Evolutionary conservation across 2,329 filamentous ascomycete species (phyloP), one percentile per base, ranked within the genome.

Genomic region (Ophiosphaerella herpotricha): DNA sequence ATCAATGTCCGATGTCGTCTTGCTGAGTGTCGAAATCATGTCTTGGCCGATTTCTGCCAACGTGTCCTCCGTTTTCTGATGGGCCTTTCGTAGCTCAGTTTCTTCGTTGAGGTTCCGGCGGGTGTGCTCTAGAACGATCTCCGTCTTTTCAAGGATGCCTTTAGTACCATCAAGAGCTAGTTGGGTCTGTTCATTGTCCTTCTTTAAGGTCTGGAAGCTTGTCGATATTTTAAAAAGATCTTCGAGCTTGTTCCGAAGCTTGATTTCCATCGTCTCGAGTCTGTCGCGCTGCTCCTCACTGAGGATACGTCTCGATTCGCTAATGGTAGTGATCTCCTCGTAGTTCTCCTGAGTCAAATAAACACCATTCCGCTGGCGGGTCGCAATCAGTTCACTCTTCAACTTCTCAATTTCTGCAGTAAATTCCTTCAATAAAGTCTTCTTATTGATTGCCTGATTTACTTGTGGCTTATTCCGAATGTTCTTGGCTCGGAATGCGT

Each of bases 401-500:
- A 99, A 80, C 70, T 91, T 94, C 72, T 99, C 91, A 43, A 99
- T 97, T 69, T 99, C 94, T 21, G 82, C 79, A 0, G 93, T 94
- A 58, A 96, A 96, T 58, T 99, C 94, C 52, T 84, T 87, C 9
- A 99, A 81, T 11, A 99, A 75, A 3, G 91, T 96, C 75, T 94
- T 96, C 75, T 97, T 99, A 57, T 90, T 92, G 57, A 97, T 85
- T 67, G 90, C 84, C 41, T 91, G 89, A 74, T 97, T 99, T 63
- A 96, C 82, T 68, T 99, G 94, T 0, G 94, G 95, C 74, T 97
- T 97, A 75, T 99, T 99, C 42, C 90, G 89, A 65, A 99, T 99
- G 62, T 99, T 97, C 79, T 99, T 99, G 13, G 94, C 94, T 39
- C 94, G 85, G 76, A 97, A 97, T 9, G 94, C 95, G 69, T 99